These are phyloP conservation scores for Dissophora ornata DNA, from an alignment of 192 early-diverging fungal species.

Conservation along the genomic window DNA sequence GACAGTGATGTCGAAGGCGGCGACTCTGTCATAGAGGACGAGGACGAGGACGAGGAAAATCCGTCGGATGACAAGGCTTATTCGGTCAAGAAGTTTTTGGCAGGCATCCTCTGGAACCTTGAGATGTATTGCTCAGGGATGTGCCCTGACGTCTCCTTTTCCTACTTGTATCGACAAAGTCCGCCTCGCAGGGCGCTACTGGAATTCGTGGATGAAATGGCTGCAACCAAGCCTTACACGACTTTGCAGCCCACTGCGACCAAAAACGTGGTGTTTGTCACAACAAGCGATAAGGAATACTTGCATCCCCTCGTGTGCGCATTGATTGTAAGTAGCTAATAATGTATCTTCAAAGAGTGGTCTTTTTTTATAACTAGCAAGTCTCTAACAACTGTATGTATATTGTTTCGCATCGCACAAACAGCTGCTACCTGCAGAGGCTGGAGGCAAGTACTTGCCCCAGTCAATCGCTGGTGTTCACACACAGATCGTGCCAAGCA, in stretches of 20 bases:
- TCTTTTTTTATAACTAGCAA: too few species aligned
- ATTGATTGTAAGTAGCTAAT: conserved; percentile 44
- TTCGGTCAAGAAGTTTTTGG: conserved; percentile 32
- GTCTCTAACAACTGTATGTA: too few species aligned
- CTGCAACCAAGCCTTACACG: background rate
- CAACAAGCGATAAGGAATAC: conserved; percentile 16
- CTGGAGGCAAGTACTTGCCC: conserved; percentile 23
- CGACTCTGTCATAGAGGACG: background rate
- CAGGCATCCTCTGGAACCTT: conserved; percentile 49
- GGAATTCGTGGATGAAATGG: conserved; percentile 10
- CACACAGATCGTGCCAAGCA: conserved; percentile 7
- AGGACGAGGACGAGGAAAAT: conserved; percentile 4
- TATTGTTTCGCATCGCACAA: too few species aligned
- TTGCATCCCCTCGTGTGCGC: conserved; percentile 46
- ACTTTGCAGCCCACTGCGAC: conserved; percentile 14
- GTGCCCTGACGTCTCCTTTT: conserved; percentile 44
- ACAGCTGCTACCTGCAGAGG: conserved; percentile 21
- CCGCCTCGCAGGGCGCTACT: conserved; percentile 36
- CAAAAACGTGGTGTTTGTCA: background rate
- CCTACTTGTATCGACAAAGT: conserved; percentile 17
- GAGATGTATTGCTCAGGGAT: conserved; percentile 53
- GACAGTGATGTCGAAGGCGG: conserved; percentile 8
- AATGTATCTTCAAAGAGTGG: too few species aligned
- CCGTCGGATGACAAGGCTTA: background rate
- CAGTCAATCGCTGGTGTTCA: conserved; percentile 24